Percentiles rank a stretch among this genome's conserved stretches.
Evolutionary conservation across 768 basidiomycete genomes (phyloP).

Genomic region (Collybiopsis luxurians): DNA sequence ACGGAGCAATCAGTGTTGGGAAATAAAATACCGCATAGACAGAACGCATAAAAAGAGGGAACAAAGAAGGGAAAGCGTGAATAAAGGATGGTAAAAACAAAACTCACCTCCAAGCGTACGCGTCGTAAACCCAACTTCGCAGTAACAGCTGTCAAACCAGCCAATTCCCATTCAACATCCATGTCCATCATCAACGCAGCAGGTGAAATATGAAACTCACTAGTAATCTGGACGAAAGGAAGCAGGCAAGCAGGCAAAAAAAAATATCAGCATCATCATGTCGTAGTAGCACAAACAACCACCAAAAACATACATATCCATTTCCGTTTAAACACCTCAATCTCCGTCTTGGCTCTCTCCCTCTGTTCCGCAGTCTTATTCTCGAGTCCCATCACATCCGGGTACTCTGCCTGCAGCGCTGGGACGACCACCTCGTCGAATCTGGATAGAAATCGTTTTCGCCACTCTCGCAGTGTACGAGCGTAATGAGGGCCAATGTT

Average conservation of each 20-base stretch:
- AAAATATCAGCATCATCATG: background rate
- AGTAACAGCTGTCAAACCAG: conserved; percentile 57
- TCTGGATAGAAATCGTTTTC: conserved; percentile 50
- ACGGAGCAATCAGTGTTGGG: background rate
- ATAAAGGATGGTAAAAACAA: too few species aligned
- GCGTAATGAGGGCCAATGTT: conserved; percentile 66
- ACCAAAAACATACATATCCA: conserved; percentile 56
- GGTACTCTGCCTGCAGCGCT: conserved; percentile 58
- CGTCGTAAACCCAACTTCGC: conserved; percentile 71
- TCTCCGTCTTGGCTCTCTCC: conserved; percentile 43
- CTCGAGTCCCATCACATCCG: conserved; percentile 41
- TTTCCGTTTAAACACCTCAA: conserved; percentile 73
- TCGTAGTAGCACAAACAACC: background rate
- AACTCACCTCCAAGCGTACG: conserved; percentile 59
- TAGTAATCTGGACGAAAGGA: conserved; percentile 45
- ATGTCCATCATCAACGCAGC: too few species aligned
- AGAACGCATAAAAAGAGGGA: background rate
- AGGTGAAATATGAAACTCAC: conserved; percentile 28
- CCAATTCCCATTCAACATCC: too few species aligned
- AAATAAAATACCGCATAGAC: background rate
- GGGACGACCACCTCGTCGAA: conserved; percentile 62
- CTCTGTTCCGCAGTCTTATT: conserved; percentile 15
- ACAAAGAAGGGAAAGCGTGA: background rate
- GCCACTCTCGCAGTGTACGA: conserved; percentile 74
- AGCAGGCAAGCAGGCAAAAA: background rate